These are phyloP conservation scores for Annulohypoxylon nitens DNA, from an alignment of 495 filamentous ascomycete genomes.

Conservation along the genomic window DNA sequence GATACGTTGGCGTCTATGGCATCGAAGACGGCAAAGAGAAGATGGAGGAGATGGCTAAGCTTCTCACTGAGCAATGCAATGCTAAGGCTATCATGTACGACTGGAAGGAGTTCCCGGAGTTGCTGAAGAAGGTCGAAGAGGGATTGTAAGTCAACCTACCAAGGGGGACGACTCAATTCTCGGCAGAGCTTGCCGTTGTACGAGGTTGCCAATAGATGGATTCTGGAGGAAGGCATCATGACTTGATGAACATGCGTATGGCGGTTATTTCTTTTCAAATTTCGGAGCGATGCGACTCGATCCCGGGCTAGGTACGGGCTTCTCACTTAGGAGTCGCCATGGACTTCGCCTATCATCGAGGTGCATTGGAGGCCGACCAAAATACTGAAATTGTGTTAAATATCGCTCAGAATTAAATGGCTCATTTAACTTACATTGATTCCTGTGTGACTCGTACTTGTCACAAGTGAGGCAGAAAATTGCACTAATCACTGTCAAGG, in stretches of 20 bases:
- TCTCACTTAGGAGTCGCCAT: constrained; percentile 25
- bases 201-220: constrained; percentile 2
- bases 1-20: constrained; percentile 86
- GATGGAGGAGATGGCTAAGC: constrained; percentile 77
- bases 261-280: constrained; percentile 14
- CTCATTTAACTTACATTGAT: constrained; percentile 31
- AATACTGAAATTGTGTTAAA: constrained; percentile 32
- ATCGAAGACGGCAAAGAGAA: constrained; percentile 69
- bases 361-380: constrained; percentile 8
- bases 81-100: constrained; percentile 83
- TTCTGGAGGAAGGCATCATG: constrained; percentile 16
- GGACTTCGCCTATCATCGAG: constrained; percentile 21
- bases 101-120: constrained; percentile 83
- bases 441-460: constrained; percentile 18
- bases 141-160: constrained; percentile 41
- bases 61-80: constrained; percentile 74
- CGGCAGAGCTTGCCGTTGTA: constrained; percentile 15
- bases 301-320: constrained; percentile 13
- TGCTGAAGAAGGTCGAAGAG: constrained; percentile 74
- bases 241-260: constrained; percentile 21
- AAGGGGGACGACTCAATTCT: constrained; percentile 7
- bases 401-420: constrained; percentile 33
- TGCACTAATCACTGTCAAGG: constrained; percentile 28
- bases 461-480: constrained; percentile 22
- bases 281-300: constrained; percentile 17